Base-by-base conservation (phyloP, 2,329 filamentous ascomycete genomes). In the Diplocarpon rosae region DNA sequence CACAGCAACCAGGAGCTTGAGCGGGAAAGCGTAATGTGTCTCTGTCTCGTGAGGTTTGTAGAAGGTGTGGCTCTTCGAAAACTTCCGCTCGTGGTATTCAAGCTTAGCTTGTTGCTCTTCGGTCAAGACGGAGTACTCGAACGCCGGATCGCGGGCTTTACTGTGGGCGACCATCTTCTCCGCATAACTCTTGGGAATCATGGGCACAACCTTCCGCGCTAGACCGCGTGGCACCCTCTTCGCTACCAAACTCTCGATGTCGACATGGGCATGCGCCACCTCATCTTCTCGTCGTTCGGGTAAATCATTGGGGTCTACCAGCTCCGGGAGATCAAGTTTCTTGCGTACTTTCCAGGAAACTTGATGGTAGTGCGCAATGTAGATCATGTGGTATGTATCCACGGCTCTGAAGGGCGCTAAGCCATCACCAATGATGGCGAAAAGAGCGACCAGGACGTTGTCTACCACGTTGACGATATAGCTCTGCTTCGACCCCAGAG, bases 311-410 rank as follows among this genome's bases (percentile, higher is more conserved):
- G 52, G 52, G 17, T 57, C 77, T 38, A 72, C 71, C 7, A 86
- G 66, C 4, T 76, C 66, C 0, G 80, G 80, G 0, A 85, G 68
- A 29, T 66, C 67, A 13, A 76, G 69, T 60, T 80, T 76, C 51
- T 77, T 71, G 17, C 83, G 76, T 12, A 34, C 46, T 28, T 54
- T 55, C 49, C 49, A 52, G 74, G 65, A 54, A 41, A 76, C 73
- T 15, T 47, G 46, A 46, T 72, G 70, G 46, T 77, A 90, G 50
- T 80, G 81, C 0, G 81, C 80, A 48, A 93, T 83, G 63, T 78
- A 90, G 34, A 79, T 75, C 84, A 92, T 88, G 63, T 92, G 85
- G 60, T 92, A 93, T 0, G 86, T 92, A 59, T 93, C 86, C 4
- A 90, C 71, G 7, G 76, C 76, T 16, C 86, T 78, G 61, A 89